Conservation (phyloP, 2,329 filamentous ascomycete genomes). For the Dendrostoma leiphaemia region DNA sequence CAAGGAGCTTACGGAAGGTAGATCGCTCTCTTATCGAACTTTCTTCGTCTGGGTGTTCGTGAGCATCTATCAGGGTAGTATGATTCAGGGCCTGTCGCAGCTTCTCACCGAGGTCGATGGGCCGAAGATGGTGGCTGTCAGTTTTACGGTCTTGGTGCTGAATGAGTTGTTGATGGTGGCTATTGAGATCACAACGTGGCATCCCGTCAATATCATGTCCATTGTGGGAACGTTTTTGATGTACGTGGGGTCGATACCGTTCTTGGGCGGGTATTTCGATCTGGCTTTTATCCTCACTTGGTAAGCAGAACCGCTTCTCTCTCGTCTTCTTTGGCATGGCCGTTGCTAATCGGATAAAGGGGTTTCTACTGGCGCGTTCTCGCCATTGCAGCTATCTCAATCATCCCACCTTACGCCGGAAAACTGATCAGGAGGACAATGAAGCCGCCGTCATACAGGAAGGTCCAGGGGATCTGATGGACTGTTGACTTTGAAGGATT, state of each 20-base stretch:
- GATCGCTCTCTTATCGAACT: constrained; percentile 83
- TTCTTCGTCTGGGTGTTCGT: constrained; percentile 98
- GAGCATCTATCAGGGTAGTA: constrained; percentile 89
- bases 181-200: constrained; percentile 95
- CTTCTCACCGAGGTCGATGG: constrained; percentile 77
- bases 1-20: constrained; percentile 90
- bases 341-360: constrained; percentile 38
- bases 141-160: constrained; percentile 85
- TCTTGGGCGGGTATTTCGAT: constrained; percentile 88
- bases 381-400: constrained; percentile 74
- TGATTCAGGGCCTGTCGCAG: constrained; percentile 94
- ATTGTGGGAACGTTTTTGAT: constrained; percentile 79
- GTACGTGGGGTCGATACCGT: constrained; percentile 82
- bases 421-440: constrained; percentile 83
- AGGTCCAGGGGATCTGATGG: constrained; percentile 70
- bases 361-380: constrained; percentile 86
- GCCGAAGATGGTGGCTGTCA: constrained; percentile 79
- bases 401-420: constrained; percentile 82
- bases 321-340: not conserved
- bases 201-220: constrained; percentile 82
- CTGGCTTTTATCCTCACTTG: constrained; percentile 71
- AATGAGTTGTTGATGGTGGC: constrained; percentile 98
- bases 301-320: constrained; percentile 41
- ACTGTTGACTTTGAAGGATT: not conserved
- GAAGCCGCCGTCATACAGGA: constrained; percentile 91